Evolutionary conservation across 179 eudicot species (phyloP).

Genomic region (Beta lomatogona): DNA sequence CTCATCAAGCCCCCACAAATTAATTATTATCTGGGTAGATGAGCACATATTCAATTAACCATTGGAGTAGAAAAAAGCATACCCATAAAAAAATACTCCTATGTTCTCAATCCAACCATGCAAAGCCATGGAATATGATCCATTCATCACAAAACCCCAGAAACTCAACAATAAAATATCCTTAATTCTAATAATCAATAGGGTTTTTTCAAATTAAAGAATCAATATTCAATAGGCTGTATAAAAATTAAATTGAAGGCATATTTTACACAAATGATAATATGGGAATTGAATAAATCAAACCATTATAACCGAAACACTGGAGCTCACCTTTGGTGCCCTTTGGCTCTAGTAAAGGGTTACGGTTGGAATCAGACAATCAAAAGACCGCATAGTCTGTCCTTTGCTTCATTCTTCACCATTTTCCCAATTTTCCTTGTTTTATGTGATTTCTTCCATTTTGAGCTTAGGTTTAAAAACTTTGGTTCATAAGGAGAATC

Average conservation of each 20-base stretch:
- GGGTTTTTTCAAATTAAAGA: too few species aligned
- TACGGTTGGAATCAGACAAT: not conserved
- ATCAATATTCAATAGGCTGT: not conserved
- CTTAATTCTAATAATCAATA: not conserved
- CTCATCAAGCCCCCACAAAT: not conserved
- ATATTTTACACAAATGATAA: not conserved
- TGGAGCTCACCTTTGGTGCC: not conserved
- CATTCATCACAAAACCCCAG: not conserved
- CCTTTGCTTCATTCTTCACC: too few species aligned
- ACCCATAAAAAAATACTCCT: not conserved
- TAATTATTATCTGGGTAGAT: not conserved
- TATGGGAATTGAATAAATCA: not conserved
- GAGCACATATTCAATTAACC: not conserved
- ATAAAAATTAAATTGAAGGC: not conserved
- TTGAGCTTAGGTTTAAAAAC: too few species aligned
- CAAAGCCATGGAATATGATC: not conserved
- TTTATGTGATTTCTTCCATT: too few species aligned
- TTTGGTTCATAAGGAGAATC: too few species aligned
- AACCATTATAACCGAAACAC: not conserved
- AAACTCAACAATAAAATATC: not conserved
- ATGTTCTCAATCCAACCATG: slow-evolving; percentile 1
- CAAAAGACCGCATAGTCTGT: not conserved
- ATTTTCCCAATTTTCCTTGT: too few species aligned
- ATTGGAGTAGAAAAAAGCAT: not conserved
- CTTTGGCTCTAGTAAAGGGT: not conserved